Percentiles rank a stretch among this genome's conserved stretches.
phyloP scores from a whole-genome alignment of 306 rosid genomes.

The Rosa chinensis region DNA sequence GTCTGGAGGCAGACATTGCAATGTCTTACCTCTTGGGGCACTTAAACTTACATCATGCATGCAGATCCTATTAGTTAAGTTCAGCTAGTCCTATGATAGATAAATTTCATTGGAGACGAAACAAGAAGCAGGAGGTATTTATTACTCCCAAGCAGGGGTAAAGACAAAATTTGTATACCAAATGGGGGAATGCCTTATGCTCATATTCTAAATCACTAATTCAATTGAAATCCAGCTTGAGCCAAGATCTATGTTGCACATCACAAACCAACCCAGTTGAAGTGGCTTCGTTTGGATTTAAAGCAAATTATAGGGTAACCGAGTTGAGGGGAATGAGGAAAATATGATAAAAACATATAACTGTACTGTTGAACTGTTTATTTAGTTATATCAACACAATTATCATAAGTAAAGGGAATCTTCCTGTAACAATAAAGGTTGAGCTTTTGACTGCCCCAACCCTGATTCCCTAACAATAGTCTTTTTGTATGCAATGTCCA shows the following conservation, averaged over 20 bases:
- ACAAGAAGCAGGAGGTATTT: background rate
- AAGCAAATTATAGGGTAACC: background rate
- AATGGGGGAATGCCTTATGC: background rate
- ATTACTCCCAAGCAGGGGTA: background rate
- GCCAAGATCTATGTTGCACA: background rate
- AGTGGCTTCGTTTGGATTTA: background rate
- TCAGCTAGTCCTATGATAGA: background rate
- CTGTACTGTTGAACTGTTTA: background rate
- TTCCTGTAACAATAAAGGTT: background rate
- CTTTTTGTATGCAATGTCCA: background rate
- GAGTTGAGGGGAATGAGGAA: background rate
- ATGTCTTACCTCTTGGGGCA: background rate
- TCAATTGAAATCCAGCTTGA: background rate
- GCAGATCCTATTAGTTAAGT: background rate
- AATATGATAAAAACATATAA: background rate
- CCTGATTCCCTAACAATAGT: background rate
- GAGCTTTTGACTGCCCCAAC: background rate
- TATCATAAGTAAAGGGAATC: background rate
- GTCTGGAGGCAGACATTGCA: background rate
- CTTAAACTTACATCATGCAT: background rate
- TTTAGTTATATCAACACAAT: background rate
- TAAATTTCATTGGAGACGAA: constrained; percentile 1
- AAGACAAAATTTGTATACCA: background rate
- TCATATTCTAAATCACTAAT: background rate
- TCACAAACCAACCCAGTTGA: background rate